These are phyloP conservation scores for Kodamaea anthophila DNA, from an alignment of 1,139 yeast species.

Conservation along the genomic window DNA sequence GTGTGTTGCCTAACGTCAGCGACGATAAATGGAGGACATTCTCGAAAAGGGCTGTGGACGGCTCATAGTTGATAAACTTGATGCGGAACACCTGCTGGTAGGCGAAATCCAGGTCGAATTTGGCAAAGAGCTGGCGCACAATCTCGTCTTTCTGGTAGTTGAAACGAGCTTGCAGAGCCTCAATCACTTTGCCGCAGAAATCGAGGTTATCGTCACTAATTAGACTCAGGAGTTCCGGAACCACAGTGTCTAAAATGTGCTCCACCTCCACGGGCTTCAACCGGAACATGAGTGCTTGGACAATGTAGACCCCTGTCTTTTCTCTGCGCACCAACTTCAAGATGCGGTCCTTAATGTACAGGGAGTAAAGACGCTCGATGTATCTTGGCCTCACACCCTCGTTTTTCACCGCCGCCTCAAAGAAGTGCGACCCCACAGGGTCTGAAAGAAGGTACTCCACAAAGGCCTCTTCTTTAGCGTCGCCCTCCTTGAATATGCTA, in stretches of 20 bases:
- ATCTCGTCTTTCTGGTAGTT: constrained; percentile 64
- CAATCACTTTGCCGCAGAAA: constrained; percentile 61
- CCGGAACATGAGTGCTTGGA: constrained; percentile 61
- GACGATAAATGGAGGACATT: constrained; percentile 56
- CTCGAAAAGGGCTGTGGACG: constrained; percentile 51
- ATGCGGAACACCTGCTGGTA: constrained; percentile 26
- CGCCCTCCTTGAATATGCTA: constrained; percentile 42
- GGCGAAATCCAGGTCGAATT: constrained; percentile 49
- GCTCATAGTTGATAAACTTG: constrained; percentile 15
- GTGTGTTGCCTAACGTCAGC: constrained; percentile 75
- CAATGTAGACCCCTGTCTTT: constrained; percentile 76
- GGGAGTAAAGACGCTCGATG: constrained; percentile 61
- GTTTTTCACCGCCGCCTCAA: constrained; percentile 60
- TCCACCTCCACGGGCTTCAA: constrained; percentile 55
- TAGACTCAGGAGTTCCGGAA: constrained; percentile 60
- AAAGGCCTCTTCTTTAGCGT: constrained; percentile 68
- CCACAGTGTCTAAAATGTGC: constrained; percentile 59
- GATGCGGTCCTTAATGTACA: constrained; percentile 70
- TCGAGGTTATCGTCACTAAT: constrained; percentile 59
- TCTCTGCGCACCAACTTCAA: constrained; percentile 71
- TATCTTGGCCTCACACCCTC: constrained; percentile 61
- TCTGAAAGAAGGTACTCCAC: constrained; percentile 81
- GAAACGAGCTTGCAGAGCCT: constrained; percentile 55
- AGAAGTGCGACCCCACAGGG: constrained; percentile 86
- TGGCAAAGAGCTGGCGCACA: constrained; percentile 50